phyloP scores from a whole-genome alignment of 2,329 filamentous ascomycete genomes.

The Exophiala calicioides region DNA sequence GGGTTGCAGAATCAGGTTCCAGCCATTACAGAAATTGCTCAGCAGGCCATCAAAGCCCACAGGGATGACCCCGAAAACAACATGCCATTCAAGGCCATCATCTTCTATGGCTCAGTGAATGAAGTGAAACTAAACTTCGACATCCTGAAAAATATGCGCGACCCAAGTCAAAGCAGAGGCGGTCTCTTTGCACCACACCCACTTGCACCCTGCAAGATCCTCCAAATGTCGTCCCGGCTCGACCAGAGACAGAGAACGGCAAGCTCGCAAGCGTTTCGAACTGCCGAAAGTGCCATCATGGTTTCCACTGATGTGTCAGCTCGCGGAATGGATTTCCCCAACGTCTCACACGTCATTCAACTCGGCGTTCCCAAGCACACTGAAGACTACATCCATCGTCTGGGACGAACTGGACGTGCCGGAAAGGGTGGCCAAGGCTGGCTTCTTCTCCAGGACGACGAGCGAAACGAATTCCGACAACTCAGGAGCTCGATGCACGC shows the following conservation, averaged over 20 bases:
- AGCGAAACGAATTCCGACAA: conserved; percentile 44
- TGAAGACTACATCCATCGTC: conserved; percentile 51
- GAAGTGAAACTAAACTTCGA: conserved; percentile 64
- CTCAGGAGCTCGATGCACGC: conserved; percentile 57
- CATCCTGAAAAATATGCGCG: conserved; percentile 56
- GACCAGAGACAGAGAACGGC: conserved; percentile 68
- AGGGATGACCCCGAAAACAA: conserved; percentile 38
- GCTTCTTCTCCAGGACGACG: conserved; percentile 59
- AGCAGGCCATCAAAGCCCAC: conserved; percentile 52
- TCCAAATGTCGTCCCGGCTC: conserved; percentile 77
- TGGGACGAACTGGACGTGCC: conserved; percentile 42
- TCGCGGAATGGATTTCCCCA: conserved; percentile 55
- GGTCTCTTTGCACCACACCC: conserved; percentile 66
- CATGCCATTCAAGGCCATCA: conserved; percentile 88
- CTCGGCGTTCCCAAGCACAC: conserved; percentile 52
- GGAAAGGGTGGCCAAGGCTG: conserved; percentile 64
- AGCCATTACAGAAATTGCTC: conserved; percentile 72
- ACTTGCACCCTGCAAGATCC: conserved; percentile 61
- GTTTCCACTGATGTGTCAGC: conserved; percentile 53
- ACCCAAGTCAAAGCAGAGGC: conserved; percentile 39
- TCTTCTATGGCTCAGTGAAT: conserved; percentile 86
- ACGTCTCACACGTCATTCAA: conserved; percentile 52
- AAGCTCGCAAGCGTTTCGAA: conserved; percentile 71
- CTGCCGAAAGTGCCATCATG: conserved; percentile 50
- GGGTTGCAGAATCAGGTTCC: conserved; percentile 77